Percentiles rank a stretch among this genome's conserved stretches.
Conservation (phyloP, 257 asterid genomes). For the Oldenlandia corymbosa region DNA sequence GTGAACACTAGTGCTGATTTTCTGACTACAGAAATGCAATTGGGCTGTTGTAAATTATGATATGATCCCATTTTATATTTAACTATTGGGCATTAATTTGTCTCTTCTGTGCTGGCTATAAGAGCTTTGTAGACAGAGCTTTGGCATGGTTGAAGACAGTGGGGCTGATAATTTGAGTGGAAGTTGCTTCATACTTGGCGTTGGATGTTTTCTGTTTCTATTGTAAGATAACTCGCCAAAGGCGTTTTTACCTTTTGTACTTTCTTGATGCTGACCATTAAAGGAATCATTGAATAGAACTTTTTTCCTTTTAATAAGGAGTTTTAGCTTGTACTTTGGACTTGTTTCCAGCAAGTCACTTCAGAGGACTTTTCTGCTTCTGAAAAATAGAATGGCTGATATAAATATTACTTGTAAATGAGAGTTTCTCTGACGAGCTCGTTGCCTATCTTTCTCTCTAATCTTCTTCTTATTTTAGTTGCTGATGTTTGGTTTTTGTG, state of each 20-base stretch:
- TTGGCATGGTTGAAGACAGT: constrained; percentile 45
- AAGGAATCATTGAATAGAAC: constrained; percentile 30
- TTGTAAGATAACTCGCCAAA: constrained; percentile 90
- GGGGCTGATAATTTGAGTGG: constrained; percentile 43
- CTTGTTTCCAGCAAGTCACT: constrained; percentile 29
- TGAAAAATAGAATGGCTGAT: constrained; percentile 24
- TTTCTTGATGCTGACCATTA: constrained; percentile 56
- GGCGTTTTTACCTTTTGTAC: constrained; percentile 76
- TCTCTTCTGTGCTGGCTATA: constrained; percentile 59
- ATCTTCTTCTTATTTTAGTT: constrained; percentile 5
- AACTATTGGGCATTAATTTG: constrained; percentile 66
- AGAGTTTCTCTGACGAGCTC: constrained; percentile 3
- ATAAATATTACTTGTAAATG: constrained; percentile 19
- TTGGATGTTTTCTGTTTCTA: constrained; percentile 94
- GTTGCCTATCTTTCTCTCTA: neutral
- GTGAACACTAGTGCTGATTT: constrained; percentile 83
- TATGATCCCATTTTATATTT: constrained; percentile 41
- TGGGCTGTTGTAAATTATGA: constrained; percentile 58
- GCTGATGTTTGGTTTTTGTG: constrained; percentile 12
- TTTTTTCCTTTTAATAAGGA: constrained; percentile 19
- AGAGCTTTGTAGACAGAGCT: constrained; percentile 43
- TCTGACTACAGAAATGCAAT: constrained; percentile 68
- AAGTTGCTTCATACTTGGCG: constrained; percentile 62
- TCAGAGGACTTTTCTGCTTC: constrained; percentile 32
- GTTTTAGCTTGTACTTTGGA: constrained; percentile 24